phyloP scores from a whole-genome alignment of 179 eudicot genomes.

The Sideroxylon spinosum region DNA sequence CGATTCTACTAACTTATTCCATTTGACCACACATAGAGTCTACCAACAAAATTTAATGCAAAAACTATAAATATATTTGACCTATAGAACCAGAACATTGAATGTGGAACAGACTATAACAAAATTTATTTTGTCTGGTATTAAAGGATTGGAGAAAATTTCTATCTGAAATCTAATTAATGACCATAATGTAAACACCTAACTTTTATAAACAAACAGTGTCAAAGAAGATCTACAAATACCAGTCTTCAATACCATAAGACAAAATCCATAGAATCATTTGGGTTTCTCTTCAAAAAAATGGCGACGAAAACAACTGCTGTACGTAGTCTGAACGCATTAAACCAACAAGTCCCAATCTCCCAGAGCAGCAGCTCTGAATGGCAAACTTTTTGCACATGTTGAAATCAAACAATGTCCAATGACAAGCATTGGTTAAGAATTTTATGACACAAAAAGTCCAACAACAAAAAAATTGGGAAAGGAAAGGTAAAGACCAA shows the following conservation, averaged over 20 bases:
- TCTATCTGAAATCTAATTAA: no score
- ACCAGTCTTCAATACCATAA: neutral
- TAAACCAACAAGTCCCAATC: neutral
- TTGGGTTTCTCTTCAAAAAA: neutral
- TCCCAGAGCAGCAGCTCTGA: neutral
- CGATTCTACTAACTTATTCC: neutral
- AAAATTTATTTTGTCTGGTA: no score
- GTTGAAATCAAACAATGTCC: neutral
- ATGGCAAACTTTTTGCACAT: neutral
- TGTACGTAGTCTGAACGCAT: neutral
- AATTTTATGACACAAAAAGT: neutral
- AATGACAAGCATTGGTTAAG: neutral
- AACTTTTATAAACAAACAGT: neutral
- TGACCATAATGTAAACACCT: neutral
- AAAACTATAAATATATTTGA: no score
- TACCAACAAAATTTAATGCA: neutral
- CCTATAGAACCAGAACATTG: no score
- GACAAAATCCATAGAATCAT: constrained; percentile 9
- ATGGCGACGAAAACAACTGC: no score
- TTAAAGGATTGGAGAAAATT: no score
- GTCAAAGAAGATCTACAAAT: neutral
- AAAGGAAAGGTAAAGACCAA: no score
- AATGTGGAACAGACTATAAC: no score
- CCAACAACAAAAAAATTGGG: no score
- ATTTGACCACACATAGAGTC: neutral